Evolutionary conservation across 1,284 basidiomycete species (phyloP).

Genomic region (Calocybe gambosa): DNA sequence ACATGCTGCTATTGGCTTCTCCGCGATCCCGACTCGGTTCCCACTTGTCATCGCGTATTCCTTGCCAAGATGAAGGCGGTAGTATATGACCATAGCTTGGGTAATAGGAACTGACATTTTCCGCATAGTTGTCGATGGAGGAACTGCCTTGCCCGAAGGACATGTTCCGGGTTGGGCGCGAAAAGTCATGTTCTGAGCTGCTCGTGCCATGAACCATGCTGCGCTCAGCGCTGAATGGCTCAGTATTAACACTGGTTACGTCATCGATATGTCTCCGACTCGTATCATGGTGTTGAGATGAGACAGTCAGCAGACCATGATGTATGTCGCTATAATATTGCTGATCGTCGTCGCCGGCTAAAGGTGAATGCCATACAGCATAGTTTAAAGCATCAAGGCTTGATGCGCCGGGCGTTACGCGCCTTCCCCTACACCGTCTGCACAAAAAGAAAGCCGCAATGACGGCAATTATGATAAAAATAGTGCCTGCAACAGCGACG

Average conservation of each 20-base stretch:
- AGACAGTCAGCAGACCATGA: slow-evolving; percentile 4
- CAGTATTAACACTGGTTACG: slow-evolving; percentile 4
- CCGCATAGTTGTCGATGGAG: not conserved
- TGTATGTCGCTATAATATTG: slow-evolving; percentile 6
- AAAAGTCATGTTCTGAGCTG: slow-evolving; percentile 16
- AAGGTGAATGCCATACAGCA: slow-evolving; percentile 21
- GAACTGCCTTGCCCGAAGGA: slow-evolving; percentile 20
- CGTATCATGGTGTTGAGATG: slow-evolving; percentile 7
- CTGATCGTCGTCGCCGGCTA: slow-evolving; percentile 21
- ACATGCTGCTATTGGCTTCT: slow-evolving; percentile 9
- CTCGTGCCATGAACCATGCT: slow-evolving; percentile 8
- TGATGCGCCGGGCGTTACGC: slow-evolving; percentile 6
- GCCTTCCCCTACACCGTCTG: slow-evolving; percentile 19
- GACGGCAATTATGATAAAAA: slow-evolving; percentile 17
- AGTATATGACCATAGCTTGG: not conserved
- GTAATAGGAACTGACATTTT: not conserved
- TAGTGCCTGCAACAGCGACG: slow-evolving; percentile 23
- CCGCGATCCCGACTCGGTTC: slow-evolving; percentile 12
- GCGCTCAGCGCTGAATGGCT: slow-evolving; percentile 5
- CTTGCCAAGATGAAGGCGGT: slow-evolving; percentile 9
- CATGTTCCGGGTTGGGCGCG: slow-evolving; percentile 9
- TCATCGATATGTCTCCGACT: slow-evolving; percentile 8
- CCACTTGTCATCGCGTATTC: not conserved
- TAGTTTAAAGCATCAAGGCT: slow-evolving; percentile 4
- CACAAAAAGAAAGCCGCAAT: slow-evolving; percentile 24